phyloP scores from a whole-genome alignment of 148 eudicot genomes.

The Rhododendron ovatum region DNA sequence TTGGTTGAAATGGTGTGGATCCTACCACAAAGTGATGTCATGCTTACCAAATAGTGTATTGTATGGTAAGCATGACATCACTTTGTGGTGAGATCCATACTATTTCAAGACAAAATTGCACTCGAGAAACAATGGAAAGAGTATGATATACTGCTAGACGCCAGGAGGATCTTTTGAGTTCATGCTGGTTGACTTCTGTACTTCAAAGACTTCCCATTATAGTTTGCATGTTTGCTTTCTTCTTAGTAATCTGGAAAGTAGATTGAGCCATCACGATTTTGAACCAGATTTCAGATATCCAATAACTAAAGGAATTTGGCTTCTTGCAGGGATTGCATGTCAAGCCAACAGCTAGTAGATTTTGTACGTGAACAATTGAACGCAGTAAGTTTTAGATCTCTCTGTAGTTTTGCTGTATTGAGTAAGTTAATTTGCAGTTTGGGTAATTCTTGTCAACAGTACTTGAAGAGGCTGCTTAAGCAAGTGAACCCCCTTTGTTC shows the following conservation, averaged over 20 bases:
- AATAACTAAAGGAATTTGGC: not conserved
- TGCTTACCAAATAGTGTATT: too few relatives aligned
- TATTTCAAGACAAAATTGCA: too few relatives aligned
- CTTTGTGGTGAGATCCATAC: too few relatives aligned
- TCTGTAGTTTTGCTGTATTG: not conserved
- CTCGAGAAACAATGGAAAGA: not conserved
- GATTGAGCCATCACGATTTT: not conserved
- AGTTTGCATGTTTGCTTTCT: not conserved
- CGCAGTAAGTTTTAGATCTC: slow-evolving; percentile 32
- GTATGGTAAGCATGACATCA: too few relatives aligned
- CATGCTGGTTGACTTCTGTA: slow-evolving; percentile 7
- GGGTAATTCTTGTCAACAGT: not conserved
- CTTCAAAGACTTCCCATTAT: not conserved
- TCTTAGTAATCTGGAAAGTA: not conserved
- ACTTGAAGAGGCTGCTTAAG: slow-evolving; percentile 9
- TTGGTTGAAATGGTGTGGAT: too few relatives aligned
- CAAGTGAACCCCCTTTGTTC: not conserved
- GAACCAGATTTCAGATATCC: not conserved
- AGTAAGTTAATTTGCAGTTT: not conserved
- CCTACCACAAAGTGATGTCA: too few relatives aligned
- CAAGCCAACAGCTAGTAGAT: slow-evolving; percentile 96
- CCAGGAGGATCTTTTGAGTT: not conserved
- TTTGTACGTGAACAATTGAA: slow-evolving; percentile 72
- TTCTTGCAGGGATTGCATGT: slow-evolving; percentile 91
- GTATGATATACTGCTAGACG: not conserved